Conservation (phyloP, 305 asterid genomes). For the Solanum hybrid region DNA sequence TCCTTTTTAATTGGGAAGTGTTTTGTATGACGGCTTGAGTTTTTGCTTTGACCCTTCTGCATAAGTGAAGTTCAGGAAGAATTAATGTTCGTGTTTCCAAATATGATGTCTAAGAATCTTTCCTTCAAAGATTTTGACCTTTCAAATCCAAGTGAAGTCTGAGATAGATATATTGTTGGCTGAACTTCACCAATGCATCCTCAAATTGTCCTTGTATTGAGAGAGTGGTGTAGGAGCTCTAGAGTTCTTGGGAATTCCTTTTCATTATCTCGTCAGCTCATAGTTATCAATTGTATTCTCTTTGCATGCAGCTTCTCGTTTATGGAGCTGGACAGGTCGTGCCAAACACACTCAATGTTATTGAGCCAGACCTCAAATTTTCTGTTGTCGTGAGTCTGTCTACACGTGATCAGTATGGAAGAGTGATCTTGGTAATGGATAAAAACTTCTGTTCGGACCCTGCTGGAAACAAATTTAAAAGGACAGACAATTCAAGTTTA, state of each 20-base stretch:
- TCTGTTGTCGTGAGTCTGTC: slow-evolving; percentile 7
- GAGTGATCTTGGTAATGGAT: slow-evolving; percentile 48
- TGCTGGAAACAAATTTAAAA: slow-evolving; percentile 4
- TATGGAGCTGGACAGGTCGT: slow-evolving; percentile 73
- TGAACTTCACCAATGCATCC: not conserved
- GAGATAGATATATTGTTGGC: not conserved
- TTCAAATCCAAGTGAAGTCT: not conserved
- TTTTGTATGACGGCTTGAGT: not conserved
- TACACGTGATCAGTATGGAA: slow-evolving; percentile 6
- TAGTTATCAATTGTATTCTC: not conserved
- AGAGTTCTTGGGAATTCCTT: not conserved
- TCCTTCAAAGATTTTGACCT: not conserved
- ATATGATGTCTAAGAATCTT: not conserved
- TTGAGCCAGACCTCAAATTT: slow-evolving; percentile 10
- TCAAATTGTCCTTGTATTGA: not conserved
- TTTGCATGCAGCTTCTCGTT: slow-evolving; percentile 73
- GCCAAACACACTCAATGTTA: slow-evolving; percentile 44
- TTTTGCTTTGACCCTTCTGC: not conserved
- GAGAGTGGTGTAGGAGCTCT: not conserved
- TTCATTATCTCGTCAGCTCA: not conserved
- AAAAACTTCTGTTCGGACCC: slow-evolving; percentile 57
- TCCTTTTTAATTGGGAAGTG: not conserved
- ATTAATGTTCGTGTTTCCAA: not conserved
- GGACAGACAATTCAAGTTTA: slow-evolving; percentile 37
- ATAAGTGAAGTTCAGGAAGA: not conserved